phyloP scores from a whole-genome alignment of 306 rosid species.

The Quercus glauca region DNA sequence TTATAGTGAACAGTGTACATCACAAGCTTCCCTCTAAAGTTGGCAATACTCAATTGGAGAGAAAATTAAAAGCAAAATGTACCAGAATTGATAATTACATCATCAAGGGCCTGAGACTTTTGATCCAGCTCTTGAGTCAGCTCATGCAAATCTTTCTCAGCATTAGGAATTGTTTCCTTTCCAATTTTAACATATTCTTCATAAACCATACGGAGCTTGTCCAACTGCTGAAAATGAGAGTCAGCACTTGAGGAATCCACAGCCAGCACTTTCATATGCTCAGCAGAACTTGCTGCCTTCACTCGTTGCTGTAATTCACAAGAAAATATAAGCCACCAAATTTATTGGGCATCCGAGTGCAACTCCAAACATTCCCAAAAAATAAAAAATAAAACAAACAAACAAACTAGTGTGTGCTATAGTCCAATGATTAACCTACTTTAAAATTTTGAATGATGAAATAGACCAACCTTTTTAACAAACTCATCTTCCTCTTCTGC shows the following conservation, averaged over 20 bases:
- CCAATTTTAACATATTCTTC: slow-evolving; percentile 80
- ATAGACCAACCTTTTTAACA: slow-evolving; percentile 73
- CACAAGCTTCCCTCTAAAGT: neutral
- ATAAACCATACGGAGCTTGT: slow-evolving; percentile 75
- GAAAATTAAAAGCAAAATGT: slow-evolving; percentile 23
- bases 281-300: slow-evolving; percentile 77
- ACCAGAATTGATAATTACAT: slow-evolving; percentile 48
- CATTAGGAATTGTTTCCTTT: slow-evolving; percentile 70
- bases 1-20: neutral
- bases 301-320: slow-evolving; percentile 73
- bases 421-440: neutral
- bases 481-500: slow-evolving; percentile 90
- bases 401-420: too few species aligned
- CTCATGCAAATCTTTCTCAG: slow-evolving; percentile 66
- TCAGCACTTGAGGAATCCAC: slow-evolving; percentile 67
- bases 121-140: slow-evolving; percentile 65
- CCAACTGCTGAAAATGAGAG: slow-evolving; percentile 83
- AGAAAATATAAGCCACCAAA: slow-evolving; percentile 13
- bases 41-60: slow-evolving; percentile 7
- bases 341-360: neutral
- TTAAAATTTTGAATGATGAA: slow-evolving; percentile 23
- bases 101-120: slow-evolving; percentile 77
- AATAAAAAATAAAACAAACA: neutral
- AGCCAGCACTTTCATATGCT: slow-evolving; percentile 75
- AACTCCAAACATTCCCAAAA: neutral